phyloP scores from a whole-genome alignment of 2,329 filamentous ascomycete species.

The Thermochaetoides dissita region DNA sequence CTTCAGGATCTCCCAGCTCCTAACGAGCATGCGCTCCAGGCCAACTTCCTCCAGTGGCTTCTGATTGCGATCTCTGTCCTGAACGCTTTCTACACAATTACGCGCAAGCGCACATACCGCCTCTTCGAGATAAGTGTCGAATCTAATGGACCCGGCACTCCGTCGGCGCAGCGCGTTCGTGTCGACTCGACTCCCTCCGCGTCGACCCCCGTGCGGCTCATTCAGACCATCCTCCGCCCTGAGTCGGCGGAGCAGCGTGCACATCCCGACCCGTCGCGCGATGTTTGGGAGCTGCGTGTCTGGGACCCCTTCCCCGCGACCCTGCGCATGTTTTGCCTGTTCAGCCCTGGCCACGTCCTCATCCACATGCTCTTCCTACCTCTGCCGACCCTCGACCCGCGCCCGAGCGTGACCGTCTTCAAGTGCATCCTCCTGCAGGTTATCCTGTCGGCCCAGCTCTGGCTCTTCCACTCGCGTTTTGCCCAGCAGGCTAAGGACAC shows the following conservation, averaged over 20 bases:
- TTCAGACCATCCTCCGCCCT: conserved; percentile 53
- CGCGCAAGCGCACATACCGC: conserved; percentile 71
- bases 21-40: conserved; percentile 28
- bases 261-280: conserved; percentile 65
- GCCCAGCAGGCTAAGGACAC: conserved; percentile 76
- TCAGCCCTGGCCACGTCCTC: conserved; percentile 86
- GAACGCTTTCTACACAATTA: conserved; percentile 74
- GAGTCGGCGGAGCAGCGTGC: conserved; percentile 68
- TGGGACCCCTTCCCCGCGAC: conserved; percentile 88
- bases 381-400: conserved; percentile 56
- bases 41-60: conserved; percentile 55
- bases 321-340: conserved; percentile 71
- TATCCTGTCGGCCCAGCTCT: conserved; percentile 64
- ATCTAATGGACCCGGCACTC: conserved; percentile 51
- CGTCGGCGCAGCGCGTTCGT: conserved; percentile 75
- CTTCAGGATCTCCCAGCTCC: no score
- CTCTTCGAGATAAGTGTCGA: conserved; percentile 83
- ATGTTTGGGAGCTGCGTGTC: conserved; percentile 88
- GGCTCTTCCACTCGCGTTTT: conserved; percentile 59
- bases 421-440: conserved; percentile 65
- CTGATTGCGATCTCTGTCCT: conserved; percentile 51
- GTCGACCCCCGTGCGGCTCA: conserved; percentile 63
- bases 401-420: conserved; percentile 74
- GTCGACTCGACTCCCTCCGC: conserved; percentile 71
- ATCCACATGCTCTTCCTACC: conserved; percentile 84